Base-by-base conservation (phyloP, 1,139 yeast genomes). In the Lodderomyces metapsilosis region DNA sequence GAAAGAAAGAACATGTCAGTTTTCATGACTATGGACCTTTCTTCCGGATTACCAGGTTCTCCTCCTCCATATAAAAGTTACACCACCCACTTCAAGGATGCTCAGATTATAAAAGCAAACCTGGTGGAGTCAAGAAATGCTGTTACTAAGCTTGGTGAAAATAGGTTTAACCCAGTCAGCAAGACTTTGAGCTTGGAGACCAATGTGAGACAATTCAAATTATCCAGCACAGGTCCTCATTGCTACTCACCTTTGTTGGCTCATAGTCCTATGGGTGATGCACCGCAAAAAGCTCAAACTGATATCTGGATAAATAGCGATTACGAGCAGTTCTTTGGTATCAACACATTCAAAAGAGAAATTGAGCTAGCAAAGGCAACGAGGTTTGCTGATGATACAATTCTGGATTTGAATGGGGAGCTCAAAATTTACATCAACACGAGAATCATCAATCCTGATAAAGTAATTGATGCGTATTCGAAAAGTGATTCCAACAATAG, bases 241-340 rank as follows among this genome's bases (percentile, higher is more conserved):
- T 23, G 36, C 18, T 38, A 31, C 16, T 38, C 44, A n/a, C 46
- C 48, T 10, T 34, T 43, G 7, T 27, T 45, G 25, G 32, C 38
- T 8, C 42, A 43, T 20, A 44, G 36, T 33, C 10, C 31, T 9
- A 27, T 25, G 12, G 35, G 25, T 3, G 30, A 35, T 37, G 43
- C 41, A 7, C 20, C 30, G 4, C 37, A 39, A 34, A 17, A 38
- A 10, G 36, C 40, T 4, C 27, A 20, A 11, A 37, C 34, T 6
- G 41, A 42, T 36, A 20, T 40, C 7, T 48, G 52, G 52, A 36
- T 44, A 22, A 37, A 35, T 18, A 39, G 42, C 31, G 52, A 48
- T 35, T 48, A 48, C 36, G 45, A 48, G 16, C 39, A 41, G 13
- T 42, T 48, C 12, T 48, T 48, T 43, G 52, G 47, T 4, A 24